A percentile compares a stretch with the other conserved stretches of the same genome.
Evolutionary conservation across 169 alveolate genomes (phyloP).

Genomic region (Plasmodium vivax): DNA sequence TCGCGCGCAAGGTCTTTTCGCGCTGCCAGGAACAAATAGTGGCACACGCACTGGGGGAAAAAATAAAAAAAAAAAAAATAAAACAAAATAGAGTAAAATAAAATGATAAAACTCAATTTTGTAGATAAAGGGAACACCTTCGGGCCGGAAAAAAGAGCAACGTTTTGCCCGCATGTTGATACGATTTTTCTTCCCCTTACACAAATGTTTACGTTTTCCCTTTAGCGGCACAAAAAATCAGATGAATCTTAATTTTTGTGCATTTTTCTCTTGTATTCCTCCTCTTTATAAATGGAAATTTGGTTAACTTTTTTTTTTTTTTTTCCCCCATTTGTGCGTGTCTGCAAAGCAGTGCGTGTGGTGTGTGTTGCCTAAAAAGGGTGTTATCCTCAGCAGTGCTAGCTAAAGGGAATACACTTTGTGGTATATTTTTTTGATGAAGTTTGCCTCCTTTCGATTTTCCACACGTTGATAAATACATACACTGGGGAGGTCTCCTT

Average conservation of each 20-base stretch:
- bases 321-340: not conserved
- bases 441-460: not conserved
- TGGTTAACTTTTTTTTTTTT: not conserved
- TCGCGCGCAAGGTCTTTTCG: not conserved
- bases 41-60: not conserved
- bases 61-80: not conserved
- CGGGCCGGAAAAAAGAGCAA: not conserved
- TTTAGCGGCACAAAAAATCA: not conserved
- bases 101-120: not conserved
- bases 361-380: not conserved
- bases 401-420: not conserved
- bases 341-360: slow-evolving; percentile 4
- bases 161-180: not conserved
- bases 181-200: not conserved
- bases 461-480: not conserved
- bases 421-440: not conserved
- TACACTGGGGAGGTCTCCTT: not conserved
- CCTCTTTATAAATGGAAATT: not conserved
- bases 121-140: not conserved
- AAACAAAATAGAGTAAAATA: not conserved
- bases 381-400: not conserved
- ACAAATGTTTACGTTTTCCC: not conserved
- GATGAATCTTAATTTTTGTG: not conserved
- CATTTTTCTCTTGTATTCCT: not conserved
- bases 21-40: not conserved